phyloP scores from a whole-genome alignment of 768 basidiomycete species.

The Lactifluus rugatus region DNA sequence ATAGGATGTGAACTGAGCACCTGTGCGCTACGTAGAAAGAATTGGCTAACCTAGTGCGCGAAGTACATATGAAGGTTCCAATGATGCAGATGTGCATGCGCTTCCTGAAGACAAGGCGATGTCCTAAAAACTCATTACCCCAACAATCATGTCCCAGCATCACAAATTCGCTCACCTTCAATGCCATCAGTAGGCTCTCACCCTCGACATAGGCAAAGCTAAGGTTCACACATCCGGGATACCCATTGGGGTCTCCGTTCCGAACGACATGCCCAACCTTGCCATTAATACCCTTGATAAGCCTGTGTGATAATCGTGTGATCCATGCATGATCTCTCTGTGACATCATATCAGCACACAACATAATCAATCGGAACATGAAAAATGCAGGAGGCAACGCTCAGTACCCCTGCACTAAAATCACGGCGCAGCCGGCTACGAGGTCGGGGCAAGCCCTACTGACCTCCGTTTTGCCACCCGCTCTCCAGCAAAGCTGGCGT shows the following conservation, averaged over 20 bases:
- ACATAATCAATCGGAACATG: slow-evolving; percentile 22
- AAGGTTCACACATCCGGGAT: slow-evolving; percentile 92
- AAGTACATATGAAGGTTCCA: slow-evolving; percentile 97
- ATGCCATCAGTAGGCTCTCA: slow-evolving; percentile 92
- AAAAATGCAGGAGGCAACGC: slow-evolving; percentile 9
- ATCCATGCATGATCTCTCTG: slow-evolving; percentile 77
- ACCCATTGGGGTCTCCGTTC: slow-evolving; percentile 87
- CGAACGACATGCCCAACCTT: slow-evolving; percentile 86
- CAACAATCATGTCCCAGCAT: background rate
- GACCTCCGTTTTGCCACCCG: slow-evolving; percentile 25
- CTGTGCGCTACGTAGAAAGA: background rate
- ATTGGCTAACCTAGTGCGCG: slow-evolving; percentile 68
- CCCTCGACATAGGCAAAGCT: slow-evolving; percentile 97
- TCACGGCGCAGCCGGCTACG: slow-evolving; percentile 52
- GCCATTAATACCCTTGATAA: slow-evolving; percentile 71
- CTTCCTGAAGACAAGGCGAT: slow-evolving; percentile 96
- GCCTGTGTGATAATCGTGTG: slow-evolving; percentile 63
- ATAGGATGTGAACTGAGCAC: slow-evolving; percentile 5
- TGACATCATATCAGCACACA: slow-evolving; percentile 20
- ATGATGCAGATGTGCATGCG: slow-evolving; percentile 95
- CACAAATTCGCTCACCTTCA: slow-evolving; percentile 56
- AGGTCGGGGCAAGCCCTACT: slow-evolving; percentile 39
- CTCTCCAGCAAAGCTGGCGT: slow-evolving; percentile 23
- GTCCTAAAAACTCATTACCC: slow-evolving; percentile 43
- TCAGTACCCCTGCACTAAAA: slow-evolving; percentile 93